phyloP scores from a whole-genome alignment of 2,329 filamentous ascomycete genomes.

The Fusarium subglutinans region DNA sequence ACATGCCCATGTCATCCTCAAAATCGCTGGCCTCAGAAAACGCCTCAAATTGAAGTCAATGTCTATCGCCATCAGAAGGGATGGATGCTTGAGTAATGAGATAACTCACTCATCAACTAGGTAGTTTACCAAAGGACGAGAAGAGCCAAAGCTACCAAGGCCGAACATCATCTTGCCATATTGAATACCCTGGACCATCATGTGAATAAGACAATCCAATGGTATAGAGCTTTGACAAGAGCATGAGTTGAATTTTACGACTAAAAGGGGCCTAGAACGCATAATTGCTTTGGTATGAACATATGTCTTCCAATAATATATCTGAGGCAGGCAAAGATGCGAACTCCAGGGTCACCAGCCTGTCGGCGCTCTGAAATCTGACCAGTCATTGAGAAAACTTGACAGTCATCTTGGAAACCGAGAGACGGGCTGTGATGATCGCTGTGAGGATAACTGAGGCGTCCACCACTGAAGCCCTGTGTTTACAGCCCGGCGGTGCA shows the following conservation, averaged over 20 bases:
- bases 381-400: constrained; percentile 36
- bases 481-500: constrained; percentile 3
- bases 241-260: neutral
- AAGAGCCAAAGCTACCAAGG: neutral
- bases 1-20: constrained; percentile 19
- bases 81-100: neutral
- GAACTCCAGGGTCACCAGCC: constrained; percentile 13
- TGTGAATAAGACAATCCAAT: neutral
- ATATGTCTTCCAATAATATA: neutral
- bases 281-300: neutral
- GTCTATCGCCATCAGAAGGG: neutral
- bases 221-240: neutral
- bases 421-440: constrained; percentile 32
- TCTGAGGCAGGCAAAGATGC: constrained; percentile 16
- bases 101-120: neutral
- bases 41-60: constrained; percentile 3
- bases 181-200: neutral
- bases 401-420: constrained; percentile 18
- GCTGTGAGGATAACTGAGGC: constrained; percentile 8
- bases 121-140: neutral
- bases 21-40: constrained; percentile 22
- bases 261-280: neutral
- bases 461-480: neutral
- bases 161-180: neutral
- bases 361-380: constrained; percentile 20